phyloP scores from a whole-genome alignment of 352 stramenopile genomes.

The Phytophthora lateralis region DNA sequence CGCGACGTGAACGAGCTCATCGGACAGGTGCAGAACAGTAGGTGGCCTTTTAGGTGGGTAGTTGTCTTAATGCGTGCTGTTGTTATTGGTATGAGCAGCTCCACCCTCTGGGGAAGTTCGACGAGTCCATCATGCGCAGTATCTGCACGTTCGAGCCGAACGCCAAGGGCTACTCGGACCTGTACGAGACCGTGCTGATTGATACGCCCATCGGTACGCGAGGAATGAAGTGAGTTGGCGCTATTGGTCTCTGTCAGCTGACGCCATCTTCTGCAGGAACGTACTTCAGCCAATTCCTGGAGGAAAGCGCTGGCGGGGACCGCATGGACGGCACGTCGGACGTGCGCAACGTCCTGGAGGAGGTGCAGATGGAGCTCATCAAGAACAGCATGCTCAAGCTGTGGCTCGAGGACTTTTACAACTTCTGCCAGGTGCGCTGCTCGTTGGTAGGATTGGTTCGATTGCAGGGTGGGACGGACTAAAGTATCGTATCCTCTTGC shows the following conservation, averaged over 20 bases:
- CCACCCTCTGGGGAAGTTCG: constrained; percentile 98
- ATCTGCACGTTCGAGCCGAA: constrained; percentile 98
- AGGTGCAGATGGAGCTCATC: constrained; percentile 99
- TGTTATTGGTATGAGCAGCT: constrained; percentile 66
- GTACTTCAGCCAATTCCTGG: constrained; percentile 98
- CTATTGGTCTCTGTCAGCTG: neutral
- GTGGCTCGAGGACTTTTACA: constrained; percentile 95
- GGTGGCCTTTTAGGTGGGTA: neutral
- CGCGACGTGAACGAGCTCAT: constrained; percentile 98
- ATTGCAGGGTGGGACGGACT: neutral
- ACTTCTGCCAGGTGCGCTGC: constrained; percentile 87
- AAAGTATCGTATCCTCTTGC: constrained; percentile 2
- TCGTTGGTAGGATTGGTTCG: neutral
- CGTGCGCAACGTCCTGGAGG: constrained; percentile 97
- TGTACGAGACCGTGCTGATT: constrained; percentile 99
- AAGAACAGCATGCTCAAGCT: constrained; percentile 99
- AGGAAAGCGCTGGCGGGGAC: constrained; percentile 91
- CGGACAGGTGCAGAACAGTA: constrained; percentile 60
- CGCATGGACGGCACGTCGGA: constrained; percentile 86
- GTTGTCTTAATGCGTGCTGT: constrained; percentile 5
- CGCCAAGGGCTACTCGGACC: constrained; percentile 97
- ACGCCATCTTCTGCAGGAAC: constrained; percentile 60
- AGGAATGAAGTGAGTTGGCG: neutral
- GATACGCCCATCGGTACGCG: constrained; percentile 95
- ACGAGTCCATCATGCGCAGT: constrained; percentile 98